phyloP scores from a whole-genome alignment of 2,329 filamentous ascomycete species.

The Diaporthe citriasiana region DNA sequence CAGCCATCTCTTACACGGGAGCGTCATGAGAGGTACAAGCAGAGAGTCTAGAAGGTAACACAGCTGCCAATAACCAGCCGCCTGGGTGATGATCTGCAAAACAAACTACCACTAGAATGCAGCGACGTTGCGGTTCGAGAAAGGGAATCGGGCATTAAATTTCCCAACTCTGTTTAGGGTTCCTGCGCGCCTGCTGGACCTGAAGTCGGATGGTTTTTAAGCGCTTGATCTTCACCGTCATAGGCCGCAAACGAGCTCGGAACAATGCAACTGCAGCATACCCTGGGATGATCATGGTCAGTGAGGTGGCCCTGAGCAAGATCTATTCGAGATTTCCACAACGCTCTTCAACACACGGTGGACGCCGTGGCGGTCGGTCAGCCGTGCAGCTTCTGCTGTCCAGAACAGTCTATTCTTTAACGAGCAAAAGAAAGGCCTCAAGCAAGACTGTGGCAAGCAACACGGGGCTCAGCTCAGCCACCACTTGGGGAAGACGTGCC shows the following conservation, averaged over 20 bases:
- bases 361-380: slow-evolving; percentile 29
- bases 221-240: slow-evolving; percentile 17
- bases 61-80: slow-evolving; percentile 28
- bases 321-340: slow-evolving; percentile 21
- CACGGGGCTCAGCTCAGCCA: slow-evolving; percentile 2
- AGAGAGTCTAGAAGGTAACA: slow-evolving; percentile 36
- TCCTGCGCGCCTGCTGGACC: slow-evolving; percentile 6
- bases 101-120: slow-evolving; percentile 34
- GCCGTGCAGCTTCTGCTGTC: slow-evolving; percentile 16
- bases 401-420: background rate
- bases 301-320: slow-evolving; percentile 17
- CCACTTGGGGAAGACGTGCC: background rate
- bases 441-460: background rate
- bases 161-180: slow-evolving; percentile 22
- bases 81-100: slow-evolving; percentile 33
- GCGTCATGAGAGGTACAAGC: slow-evolving; percentile 24
- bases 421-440: slow-evolving; percentile 1
- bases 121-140: slow-evolving; percentile 26
- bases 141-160: slow-evolving; percentile 27
- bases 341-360: slow-evolving; percentile 21
- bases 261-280: slow-evolving; percentile 3
- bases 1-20: slow-evolving; percentile 15
- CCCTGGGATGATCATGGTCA: slow-evolving; percentile 32
- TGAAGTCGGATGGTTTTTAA: slow-evolving; percentile 4
- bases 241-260: slow-evolving; percentile 2